Base-by-base conservation (phyloP, 2,329 filamentous ascomycete genomes). In the Cryphonectria carpinicola region DNA sequence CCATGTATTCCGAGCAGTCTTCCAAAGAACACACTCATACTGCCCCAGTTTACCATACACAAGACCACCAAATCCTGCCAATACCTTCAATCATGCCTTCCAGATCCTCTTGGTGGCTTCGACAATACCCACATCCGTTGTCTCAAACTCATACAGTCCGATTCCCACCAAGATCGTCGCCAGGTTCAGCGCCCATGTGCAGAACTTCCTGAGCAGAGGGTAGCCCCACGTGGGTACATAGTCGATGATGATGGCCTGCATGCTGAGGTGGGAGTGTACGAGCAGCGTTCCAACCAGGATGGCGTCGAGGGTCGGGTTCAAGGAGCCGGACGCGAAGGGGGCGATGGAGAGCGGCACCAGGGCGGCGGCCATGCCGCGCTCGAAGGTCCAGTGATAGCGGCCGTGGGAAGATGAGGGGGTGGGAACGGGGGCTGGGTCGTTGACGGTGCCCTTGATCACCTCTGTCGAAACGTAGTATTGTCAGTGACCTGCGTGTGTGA, bases 311-410 rank as follows among this genome's bases (percentile, higher is more conserved):
- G 92, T 86, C 66, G 96, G 96, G 88, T 97, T 97, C 75, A 98
- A 87, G 54, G 93, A 93, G 78, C 95, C 95, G 72, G 93, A 91
- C 73, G 95, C 95, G 83, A 99, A 99, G 74, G 96, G 96, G 54
- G 94, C 92, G 75, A 98, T 86, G 74, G 92, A 94, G 75, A 99
- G 86, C 66, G 96, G 97, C 73, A 99, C 85, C 73, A 99, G 89
- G 69, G 90, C 92, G 70, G 89, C 91, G 70, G 94, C 91, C 76
- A 98, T 84, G 70, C 94, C 81, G 79, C 93, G 94, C 87, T 99
- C 96, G 79, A 97, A 97, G 72, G 92, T 93, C 96, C 96, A 99
- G 88, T 99, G 96, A 86, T 98, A 99, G 82, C 93, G 97, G 77
- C 96, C 96, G 84, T 99, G 93, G 69, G 90, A 85, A 58, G 95